A percentile compares a stretch with the other conserved stretches of the same genome.
phyloP scores from a whole-genome alignment of 352 stramenopile genomes.

The Blastocystis sp. region DNA sequence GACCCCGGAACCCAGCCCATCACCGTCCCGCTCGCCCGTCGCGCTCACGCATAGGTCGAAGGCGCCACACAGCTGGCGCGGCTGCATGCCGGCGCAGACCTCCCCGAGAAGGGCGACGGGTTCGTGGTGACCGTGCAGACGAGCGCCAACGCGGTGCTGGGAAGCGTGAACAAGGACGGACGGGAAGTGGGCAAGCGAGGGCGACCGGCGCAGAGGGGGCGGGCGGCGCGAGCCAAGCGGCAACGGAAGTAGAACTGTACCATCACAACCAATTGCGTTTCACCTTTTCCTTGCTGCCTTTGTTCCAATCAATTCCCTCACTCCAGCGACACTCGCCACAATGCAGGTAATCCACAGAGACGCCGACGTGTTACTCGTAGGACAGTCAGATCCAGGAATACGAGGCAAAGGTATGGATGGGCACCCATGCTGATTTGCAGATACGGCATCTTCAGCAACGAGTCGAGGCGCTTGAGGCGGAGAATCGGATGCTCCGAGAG shows the following conservation, averaged over 20 bases:
- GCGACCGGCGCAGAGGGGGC: not conserved
- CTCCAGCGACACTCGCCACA: no score
- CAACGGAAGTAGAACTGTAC: not conserved
- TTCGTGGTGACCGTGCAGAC: not conserved
- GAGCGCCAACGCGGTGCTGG: not conserved
- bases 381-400: not conserved
- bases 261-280: not conserved
- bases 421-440: not conserved
- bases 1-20: slow-evolving; percentile 31
- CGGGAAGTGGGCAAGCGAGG: slow-evolving; percentile 34
- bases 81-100: not conserved
- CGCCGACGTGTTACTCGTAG: no score
- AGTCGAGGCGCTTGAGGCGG: slow-evolving; percentile 14
- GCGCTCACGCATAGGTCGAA: not conserved
- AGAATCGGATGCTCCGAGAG: not conserved
- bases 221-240: not conserved
- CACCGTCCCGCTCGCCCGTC: not conserved
- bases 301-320: no score
- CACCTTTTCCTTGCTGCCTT: no score
- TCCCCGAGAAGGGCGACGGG: slow-evolving; percentile 33
- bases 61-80: not conserved
- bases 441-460: not conserved
- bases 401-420: not conserved
- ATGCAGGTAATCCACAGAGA: no score
- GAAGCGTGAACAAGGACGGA: slow-evolving; percentile 48